These are phyloP conservation scores for Phellopilus nigrolimitatus DNA, from an alignment of 1,284 basidiomycete genomes.

Conservation along the genomic window DNA sequence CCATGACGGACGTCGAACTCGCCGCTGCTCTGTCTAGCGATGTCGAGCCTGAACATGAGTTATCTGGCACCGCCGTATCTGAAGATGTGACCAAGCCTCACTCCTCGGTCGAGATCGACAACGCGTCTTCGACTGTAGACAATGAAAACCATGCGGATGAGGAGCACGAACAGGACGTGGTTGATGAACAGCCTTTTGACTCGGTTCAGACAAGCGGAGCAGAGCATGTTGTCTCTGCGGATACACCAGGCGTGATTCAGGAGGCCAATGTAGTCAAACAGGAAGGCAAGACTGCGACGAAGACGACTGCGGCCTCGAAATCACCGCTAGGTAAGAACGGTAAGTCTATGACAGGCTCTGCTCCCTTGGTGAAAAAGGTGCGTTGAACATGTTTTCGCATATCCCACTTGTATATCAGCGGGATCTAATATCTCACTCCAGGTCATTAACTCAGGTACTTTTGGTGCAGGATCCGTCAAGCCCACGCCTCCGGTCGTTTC, in stretches of 20 bases:
- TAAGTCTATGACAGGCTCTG: slow-evolving; percentile 24
- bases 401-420: slow-evolving; percentile 4
- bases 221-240: slow-evolving; percentile 5
- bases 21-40: not conserved
- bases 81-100: slow-evolving; percentile 8
- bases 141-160: slow-evolving; percentile 16
- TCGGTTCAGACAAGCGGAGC: slow-evolving; percentile 11
- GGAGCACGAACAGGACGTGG: slow-evolving; percentile 6
- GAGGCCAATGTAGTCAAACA: slow-evolving; percentile 11
- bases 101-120: slow-evolving; percentile 11
- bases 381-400: slow-evolving; percentile 26
- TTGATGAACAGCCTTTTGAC: slow-evolving; percentile 8
- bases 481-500: slow-evolving; percentile 35
- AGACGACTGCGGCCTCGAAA: slow-evolving; percentile 13
- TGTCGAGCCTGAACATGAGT: slow-evolving; percentile 3
- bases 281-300: slow-evolving; percentile 14
- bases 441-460: slow-evolving; percentile 65
- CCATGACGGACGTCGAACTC: slow-evolving; percentile 19
- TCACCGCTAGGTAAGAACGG: slow-evolving; percentile 19
- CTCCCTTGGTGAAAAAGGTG: slow-evolving; percentile 64
- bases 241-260: slow-evolving; percentile 15
- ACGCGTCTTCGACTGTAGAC: not conserved
- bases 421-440: slow-evolving; percentile 26
- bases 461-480: slow-evolving; percentile 55
- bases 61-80: slow-evolving; percentile 1